Conservation (phyloP, 495 filamentous ascomycete species). For the Copromyces sp. region DNA sequence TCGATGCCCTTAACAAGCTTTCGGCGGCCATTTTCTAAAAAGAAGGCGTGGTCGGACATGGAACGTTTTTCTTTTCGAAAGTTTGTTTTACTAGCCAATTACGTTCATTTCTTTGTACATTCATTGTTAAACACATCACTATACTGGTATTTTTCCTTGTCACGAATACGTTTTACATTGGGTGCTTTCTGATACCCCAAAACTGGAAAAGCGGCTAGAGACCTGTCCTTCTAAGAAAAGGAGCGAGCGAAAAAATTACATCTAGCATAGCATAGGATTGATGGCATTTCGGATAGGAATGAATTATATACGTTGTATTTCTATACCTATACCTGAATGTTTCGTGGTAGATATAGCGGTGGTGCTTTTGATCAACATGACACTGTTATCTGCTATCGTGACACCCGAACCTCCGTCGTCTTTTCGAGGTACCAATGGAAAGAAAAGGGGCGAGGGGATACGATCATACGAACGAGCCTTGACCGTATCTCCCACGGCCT, state of each 20-base stretch:
- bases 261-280: background rate
- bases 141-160: background rate
- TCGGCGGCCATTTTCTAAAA: background rate
- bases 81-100: background rate
- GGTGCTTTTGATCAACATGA: background rate
- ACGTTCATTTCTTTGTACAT: background rate
- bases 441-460: too few relatives aligned
- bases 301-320: background rate
- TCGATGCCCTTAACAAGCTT: slow-evolving; percentile 36
- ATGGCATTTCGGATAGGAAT: background rate
- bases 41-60: background rate
- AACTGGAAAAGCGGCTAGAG: background rate
- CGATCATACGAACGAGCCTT: too few relatives aligned
- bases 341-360: background rate
- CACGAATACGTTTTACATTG: background rate
- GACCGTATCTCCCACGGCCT: too few relatives aligned
- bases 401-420: too few relatives aligned
- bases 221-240: background rate
- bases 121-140: background rate
- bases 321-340: background rate
- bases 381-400: too few relatives aligned
- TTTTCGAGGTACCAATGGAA: too few relatives aligned
- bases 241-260: background rate
- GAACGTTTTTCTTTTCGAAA: background rate
- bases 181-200: background rate